Evolutionary conservation across 1,284 basidiomycete species (phyloP), one percentile per base, ranked within the genome.

Genomic region (Sporisorium iseilematis-ciliati): DNA sequence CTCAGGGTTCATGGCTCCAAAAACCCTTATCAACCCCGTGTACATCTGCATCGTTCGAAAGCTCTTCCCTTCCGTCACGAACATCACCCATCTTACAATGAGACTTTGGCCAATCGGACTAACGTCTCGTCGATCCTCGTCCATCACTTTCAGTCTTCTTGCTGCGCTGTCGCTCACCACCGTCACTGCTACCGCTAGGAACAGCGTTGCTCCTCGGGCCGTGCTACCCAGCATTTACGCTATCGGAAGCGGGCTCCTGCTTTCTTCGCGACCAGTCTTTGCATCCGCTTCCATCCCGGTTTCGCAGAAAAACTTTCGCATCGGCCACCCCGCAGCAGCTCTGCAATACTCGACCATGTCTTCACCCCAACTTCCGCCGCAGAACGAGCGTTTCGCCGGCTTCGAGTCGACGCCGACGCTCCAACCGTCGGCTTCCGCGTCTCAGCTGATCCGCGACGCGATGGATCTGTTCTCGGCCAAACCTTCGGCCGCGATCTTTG

Each of bases 401-500:
- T 72, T 63, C 29, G 48, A 38, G 1, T 52, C 54, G 0, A 5
- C 14, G 0, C 71, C 71, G 0, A 23, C 31, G 18, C 20, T 69
- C 23, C 48, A 63, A 2, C 72, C 72, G 0, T 48, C 50, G 0
- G 18, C 54, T 0, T 23, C 26, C 7, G 55, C 72, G 6, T 40
- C 63, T 0, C 58, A 56, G 29, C 51, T 69, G 33, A 64, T 75
- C 53, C 25, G 18, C 0, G 72, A 69, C 20, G 62, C 63, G 0
- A 43, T 55, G 53, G 60, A 88, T 85, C 85, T 92, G 26, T 92
- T 89, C 76, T 88, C 88, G 46, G 89, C 88, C 65, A 83, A 88
- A 40, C 89, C 91, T 1, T 89, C 88, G 0, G 60, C 85, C 21
- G 88, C 89, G 56, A 89, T 91, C 38, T 88, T 92, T 48, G 84